Evolutionary conservation across 805 yeast species (phyloP).

Genomic region (Komagataella pseudopastoris): DNA sequence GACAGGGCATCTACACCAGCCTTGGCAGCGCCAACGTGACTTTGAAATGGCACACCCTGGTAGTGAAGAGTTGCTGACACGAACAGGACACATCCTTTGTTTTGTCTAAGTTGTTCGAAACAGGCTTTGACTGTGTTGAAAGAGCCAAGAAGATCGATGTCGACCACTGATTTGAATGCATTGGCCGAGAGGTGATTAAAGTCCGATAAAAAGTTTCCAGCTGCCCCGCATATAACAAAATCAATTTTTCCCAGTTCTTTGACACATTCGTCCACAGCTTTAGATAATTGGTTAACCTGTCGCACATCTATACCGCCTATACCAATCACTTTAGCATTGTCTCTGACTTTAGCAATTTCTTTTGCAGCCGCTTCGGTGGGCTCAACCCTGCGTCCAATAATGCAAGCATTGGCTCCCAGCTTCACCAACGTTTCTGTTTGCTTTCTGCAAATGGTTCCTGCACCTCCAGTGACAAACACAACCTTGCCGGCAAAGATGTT

Average conservation of each 20-base stretch:
- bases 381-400: constrained; percentile 62
- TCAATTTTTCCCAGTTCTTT: constrained; percentile 65
- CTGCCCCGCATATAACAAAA: constrained; percentile 88
- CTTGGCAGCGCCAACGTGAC: constrained; percentile 90
- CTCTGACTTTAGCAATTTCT: constrained; percentile 44
- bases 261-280: constrained; percentile 58
- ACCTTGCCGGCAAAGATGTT: constrained; percentile 74
- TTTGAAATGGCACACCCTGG: constrained; percentile 77
- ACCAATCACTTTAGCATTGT: constrained; percentile 57
- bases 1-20: constrained; percentile 89
- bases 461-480: constrained; percentile 89
- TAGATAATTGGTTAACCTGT: constrained; percentile 38
- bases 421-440: constrained; percentile 77
- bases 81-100: constrained; percentile 62
- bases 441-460: constrained; percentile 89
- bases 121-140: constrained; percentile 83
- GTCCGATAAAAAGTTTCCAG: constrained; percentile 83
- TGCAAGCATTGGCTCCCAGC: constrained; percentile 79
- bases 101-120: constrained; percentile 45
- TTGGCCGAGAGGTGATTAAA: constrained; percentile 67
- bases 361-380: constrained; percentile 57
- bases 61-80: constrained; percentile 87
- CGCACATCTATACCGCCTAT: constrained; percentile 72
- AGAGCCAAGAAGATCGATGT: constrained; percentile 80
- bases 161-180: constrained; percentile 80